Evolutionary conservation across 176 grass and related monocot genomes (phyloP).

Genomic region (Hyparrhenia diplandra): DNA sequence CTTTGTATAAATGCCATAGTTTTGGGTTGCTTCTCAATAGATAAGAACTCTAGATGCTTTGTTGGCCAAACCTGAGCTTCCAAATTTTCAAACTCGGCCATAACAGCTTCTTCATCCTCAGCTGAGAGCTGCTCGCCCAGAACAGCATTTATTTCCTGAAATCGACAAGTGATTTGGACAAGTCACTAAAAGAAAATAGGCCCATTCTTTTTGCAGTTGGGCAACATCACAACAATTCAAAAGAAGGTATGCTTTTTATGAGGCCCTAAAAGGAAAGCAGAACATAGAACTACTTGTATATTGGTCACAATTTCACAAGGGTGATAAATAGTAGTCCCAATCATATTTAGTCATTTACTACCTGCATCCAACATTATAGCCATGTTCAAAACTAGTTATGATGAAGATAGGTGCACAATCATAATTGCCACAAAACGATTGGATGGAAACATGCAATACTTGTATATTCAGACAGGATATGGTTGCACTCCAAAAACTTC

Average conservation of each 20-base stretch:
- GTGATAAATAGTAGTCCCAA: background rate
- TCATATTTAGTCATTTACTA: slow-evolving; percentile 12
- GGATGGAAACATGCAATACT: background rate
- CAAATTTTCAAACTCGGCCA: slow-evolving; percentile 93
- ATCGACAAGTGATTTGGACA: slow-evolving; percentile 6
- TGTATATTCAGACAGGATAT: background rate
- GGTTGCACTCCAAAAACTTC: too few species aligned
- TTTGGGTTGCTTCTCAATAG: background rate
- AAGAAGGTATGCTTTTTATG: background rate
- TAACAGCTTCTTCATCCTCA: slow-evolving; percentile 95
- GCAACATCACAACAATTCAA: background rate
- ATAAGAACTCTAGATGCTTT: slow-evolving; percentile 6
- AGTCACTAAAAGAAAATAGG: slow-evolving; percentile 3
- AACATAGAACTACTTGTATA: background rate
- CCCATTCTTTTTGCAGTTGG: slow-evolving; percentile 14
- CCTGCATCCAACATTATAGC: background rate
- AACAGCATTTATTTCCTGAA: slow-evolving; percentile 93
- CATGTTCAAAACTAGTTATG: background rate
- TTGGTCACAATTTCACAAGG: background rate
- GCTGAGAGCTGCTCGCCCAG: slow-evolving; percentile 72
- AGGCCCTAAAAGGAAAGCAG: background rate
- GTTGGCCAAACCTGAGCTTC: slow-evolving; percentile 74
- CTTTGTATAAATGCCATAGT: background rate
- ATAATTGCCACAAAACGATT: background rate
- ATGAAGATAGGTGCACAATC: background rate